A percentile compares a stretch with the other conserved stretches of the same genome.
These are phyloP conservation scores for Ramicandelaber brevisporus DNA, from an alignment of 192 early-diverging fungal genomes.

Conservation along the genomic window DNA sequence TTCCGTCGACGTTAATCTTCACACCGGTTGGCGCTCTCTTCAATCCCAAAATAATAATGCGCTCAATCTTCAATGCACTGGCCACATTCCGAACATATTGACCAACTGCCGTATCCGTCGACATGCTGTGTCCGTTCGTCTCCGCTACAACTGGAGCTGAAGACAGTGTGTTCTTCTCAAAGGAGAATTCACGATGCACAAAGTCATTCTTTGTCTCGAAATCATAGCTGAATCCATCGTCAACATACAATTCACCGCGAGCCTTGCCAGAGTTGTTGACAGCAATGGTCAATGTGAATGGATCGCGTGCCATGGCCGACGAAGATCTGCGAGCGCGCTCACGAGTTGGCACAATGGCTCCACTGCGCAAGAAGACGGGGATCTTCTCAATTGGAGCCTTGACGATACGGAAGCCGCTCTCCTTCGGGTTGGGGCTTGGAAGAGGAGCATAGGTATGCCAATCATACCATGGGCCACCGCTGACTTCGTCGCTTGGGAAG, in stretches of 20 bases:
- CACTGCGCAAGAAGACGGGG: slow-evolving; percentile 72
- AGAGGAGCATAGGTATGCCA: slow-evolving; percentile 15
- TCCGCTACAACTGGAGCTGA: slow-evolving; percentile 1
- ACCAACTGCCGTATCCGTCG: neutral
- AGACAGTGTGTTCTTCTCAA: slow-evolving; percentile 8
- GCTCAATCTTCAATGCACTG: slow-evolving; percentile 13
- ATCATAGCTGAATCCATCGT: slow-evolving; percentile 69
- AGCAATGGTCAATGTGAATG: slow-evolving; percentile 72
- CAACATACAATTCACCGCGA: slow-evolving; percentile 55
- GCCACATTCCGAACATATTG: slow-evolving; percentile 1
- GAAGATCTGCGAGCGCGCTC: slow-evolving; percentile 69
- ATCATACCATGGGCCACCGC: slow-evolving; percentile 34
- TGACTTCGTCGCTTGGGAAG: slow-evolving; percentile 38
- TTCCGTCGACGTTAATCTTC: slow-evolving; percentile 1
- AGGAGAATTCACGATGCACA: slow-evolving; percentile 26
- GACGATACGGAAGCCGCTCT: slow-evolving; percentile 34
- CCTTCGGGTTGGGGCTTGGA: slow-evolving; percentile 9
- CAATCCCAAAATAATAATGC: slow-evolving; percentile 27
- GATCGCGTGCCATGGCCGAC: slow-evolving; percentile 53
- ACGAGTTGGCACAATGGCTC: slow-evolving; percentile 62
- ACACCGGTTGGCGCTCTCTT: slow-evolving; percentile 1
- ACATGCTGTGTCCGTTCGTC: slow-evolving; percentile 1
- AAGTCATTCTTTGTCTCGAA: slow-evolving; percentile 43
- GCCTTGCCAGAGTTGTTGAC: slow-evolving; percentile 40
- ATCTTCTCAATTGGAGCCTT: slow-evolving; percentile 50